Evolutionary conservation across 2,329 filamentous ascomycete genomes (phyloP).

Genomic region (Byssoonygena ceratinophila): DNA sequence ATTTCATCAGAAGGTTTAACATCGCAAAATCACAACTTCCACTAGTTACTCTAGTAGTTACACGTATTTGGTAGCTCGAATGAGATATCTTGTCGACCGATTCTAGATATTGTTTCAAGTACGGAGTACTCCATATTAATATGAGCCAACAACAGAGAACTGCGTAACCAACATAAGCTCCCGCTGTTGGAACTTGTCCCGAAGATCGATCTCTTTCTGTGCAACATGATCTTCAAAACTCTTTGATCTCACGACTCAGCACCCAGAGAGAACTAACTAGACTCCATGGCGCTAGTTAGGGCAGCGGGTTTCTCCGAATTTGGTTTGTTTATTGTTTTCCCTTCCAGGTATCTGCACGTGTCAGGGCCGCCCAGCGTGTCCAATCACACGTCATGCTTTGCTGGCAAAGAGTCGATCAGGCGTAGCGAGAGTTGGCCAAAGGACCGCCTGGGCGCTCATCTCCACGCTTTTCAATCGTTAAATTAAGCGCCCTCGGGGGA

Average conservation of each 20-base stretch:
- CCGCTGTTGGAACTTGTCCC: not conserved
- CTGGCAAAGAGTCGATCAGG: not conserved
- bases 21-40: too few relatives aligned
- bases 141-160: too few relatives aligned
- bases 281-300: not conserved
- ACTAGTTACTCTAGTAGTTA: too few relatives aligned
- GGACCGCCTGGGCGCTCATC: not conserved
- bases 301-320: slow-evolving; percentile 1
- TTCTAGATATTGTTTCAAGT: too few relatives aligned
- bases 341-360: slow-evolving; percentile 6
- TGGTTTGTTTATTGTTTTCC: slow-evolving; percentile 13
- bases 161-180: too few relatives aligned
- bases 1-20: too few relatives aligned
- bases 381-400: slow-evolving; percentile 1
- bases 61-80: too few relatives aligned
- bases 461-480: slow-evolving; percentile 2
- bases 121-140: too few relatives aligned
- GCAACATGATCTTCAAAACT: not conserved
- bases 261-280: not conserved
- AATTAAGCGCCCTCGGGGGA: slow-evolving; percentile 3
- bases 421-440: too few relatives aligned
- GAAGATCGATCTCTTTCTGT: not conserved
- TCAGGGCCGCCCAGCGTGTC: slow-evolving; percentile 1
- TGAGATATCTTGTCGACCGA: too few relatives aligned
- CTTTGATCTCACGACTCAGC: not conserved